Percentiles rank a stretch among this genome's conserved stretches.
phyloP scores from a whole-genome alignment of 176 grass and related monocot species.

The Cenchrus purpureus region DNA sequence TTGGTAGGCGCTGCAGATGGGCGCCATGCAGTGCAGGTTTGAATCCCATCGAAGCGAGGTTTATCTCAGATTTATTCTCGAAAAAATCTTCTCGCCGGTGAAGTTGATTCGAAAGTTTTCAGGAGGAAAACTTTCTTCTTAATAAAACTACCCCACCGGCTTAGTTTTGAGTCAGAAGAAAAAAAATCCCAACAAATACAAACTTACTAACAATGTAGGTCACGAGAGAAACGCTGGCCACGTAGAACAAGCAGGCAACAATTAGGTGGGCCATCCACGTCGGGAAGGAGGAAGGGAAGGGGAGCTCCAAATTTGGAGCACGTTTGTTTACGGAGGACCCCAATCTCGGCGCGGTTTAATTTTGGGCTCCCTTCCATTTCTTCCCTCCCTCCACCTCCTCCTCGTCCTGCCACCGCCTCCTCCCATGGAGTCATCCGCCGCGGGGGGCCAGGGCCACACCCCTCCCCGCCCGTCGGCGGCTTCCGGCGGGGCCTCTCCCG shows the following conservation, averaged over 20 bases:
- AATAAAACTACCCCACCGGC: too few relatives aligned
- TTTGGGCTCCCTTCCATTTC: constrained; percentile 25
- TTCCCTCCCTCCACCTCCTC: constrained; percentile 22
- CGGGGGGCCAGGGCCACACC: constrained; percentile 33
- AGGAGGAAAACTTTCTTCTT: too few relatives aligned
- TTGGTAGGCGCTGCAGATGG: too few relatives aligned
- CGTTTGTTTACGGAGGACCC: constrained; percentile 15
- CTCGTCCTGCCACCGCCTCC: neutral
- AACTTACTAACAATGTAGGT: too few relatives aligned
- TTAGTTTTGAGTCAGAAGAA: too few relatives aligned
- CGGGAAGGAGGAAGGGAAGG: neutral
- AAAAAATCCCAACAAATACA: too few relatives aligned
- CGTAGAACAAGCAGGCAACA: neutral
- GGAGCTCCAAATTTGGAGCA: constrained; percentile 11
- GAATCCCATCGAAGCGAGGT: too few relatives aligned
- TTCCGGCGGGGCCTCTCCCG: constrained; percentile 26
- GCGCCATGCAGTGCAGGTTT: too few relatives aligned
- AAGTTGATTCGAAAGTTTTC: too few relatives aligned
- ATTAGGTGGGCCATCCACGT: too few relatives aligned
- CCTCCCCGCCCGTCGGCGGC: constrained; percentile 14
- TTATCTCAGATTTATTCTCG: too few relatives aligned
- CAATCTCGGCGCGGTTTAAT: neutral
- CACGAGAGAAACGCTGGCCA: neutral
- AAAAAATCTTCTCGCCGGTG: too few relatives aligned
- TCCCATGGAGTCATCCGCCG: constrained; percentile 52